Evolutionary conservation across 257 asterid genomes (phyloP), one percentile per base, ranked within the genome.

Genomic region (Parsonsia alboflavescens): DNA sequence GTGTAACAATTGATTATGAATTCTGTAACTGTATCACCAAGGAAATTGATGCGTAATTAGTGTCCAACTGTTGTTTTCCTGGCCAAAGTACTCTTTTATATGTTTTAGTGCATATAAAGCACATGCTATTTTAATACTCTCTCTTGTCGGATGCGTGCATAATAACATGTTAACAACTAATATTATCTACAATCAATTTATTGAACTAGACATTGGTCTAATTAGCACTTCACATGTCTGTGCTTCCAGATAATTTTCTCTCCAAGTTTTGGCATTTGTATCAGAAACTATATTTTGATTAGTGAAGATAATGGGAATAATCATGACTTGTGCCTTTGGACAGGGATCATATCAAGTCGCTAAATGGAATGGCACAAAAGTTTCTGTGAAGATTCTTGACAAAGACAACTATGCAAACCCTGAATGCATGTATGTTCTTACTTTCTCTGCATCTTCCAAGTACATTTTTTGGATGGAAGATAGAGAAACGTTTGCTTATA

Each of bases 261-360:
- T 54, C 36, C 33, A 26, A 46, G 3, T 24, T 33, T 66, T 61
- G 49, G 19, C 71, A 36, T 30, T 62, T 73, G 22, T 61, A n/a
- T 17, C 15, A 10, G 39, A 17, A 52, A 13, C 33, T 52, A 52
- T 26, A 46, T 9, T 6, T 58, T 56, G 36, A 57, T 66, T 26
- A 56, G 52, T 33, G 52, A 52, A 65, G 10, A n/a, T 50, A 44
- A 49, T 7, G 3, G 3, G 22, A 69, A 19, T 71, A 10, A 54
- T 54, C 56, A 16, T 16, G 57, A 45, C 15, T 67, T 57, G 50
- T 76, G 36, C 73, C 56, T 77, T 75, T 75, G 56, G 53, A 75
- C 91, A 93, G 97, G 98, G 96, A 79, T 78, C 93, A n/a, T 95
- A 95, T 82, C 99, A 95, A 88, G 93, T 90, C 86, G 99, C 97